Conservation (phyloP, 139 green algal genomes). For the Chlamydomonas urium region DNA sequence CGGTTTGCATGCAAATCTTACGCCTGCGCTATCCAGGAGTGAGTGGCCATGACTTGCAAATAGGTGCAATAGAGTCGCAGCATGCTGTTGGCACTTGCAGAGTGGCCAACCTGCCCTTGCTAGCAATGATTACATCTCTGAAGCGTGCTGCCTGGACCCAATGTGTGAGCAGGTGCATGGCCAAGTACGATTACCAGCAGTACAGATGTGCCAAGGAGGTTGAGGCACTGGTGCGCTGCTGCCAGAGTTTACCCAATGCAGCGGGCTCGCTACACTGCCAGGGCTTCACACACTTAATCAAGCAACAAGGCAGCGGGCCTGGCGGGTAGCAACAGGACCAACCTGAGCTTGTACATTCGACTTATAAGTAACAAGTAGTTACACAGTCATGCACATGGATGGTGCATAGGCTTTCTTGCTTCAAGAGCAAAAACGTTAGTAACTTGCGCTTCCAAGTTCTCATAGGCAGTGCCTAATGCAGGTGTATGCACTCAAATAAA, state of each 20-base stretch:
- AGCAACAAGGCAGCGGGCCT: too few relatives aligned
- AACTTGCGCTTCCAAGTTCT: too few relatives aligned
- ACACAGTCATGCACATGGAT: too few relatives aligned
- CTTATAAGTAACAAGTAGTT: too few relatives aligned
- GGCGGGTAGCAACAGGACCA: too few relatives aligned
- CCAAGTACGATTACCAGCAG: slow-evolving; percentile 5
- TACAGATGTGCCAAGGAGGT: slow-evolving; percentile 1
- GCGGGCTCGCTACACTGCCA: not conserved
- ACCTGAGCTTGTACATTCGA: too few relatives aligned
- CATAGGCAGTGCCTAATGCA: too few relatives aligned
- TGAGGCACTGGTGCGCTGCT: not conserved
- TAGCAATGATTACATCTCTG: not conserved
- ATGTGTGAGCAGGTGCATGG: slow-evolving; percentile 3
- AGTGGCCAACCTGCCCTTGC: not conserved
- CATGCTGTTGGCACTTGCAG: not conserved
- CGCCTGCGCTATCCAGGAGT: slow-evolving; percentile 4
- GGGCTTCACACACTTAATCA: not conserved
- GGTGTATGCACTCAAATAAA: too few relatives aligned
- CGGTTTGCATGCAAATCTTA: slow-evolving; percentile 4
- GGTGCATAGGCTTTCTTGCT: too few relatives aligned
- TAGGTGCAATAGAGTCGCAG: not conserved
- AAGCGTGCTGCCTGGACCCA: too few relatives aligned
- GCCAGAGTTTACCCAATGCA: not conserved
- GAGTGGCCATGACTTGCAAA: not conserved
- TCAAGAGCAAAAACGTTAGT: too few relatives aligned